Evolutionary conservation across 2,329 filamentous ascomycete genomes (phyloP).

Genomic region (Lasiodiplodia sp.): DNA sequence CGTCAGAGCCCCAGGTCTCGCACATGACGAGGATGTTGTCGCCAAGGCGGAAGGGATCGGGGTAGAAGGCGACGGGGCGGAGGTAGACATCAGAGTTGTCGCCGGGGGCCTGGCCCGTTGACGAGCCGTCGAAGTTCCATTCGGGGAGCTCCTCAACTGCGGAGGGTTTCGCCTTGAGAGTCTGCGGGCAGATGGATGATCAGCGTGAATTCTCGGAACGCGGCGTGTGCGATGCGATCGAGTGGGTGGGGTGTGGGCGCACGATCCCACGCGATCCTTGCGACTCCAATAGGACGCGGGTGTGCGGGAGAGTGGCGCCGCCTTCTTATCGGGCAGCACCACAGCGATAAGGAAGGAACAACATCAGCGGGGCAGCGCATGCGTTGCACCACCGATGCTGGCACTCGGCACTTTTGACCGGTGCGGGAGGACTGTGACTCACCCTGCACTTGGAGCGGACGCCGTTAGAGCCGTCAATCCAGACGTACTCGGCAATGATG

Average conservation of each 20-base stretch:
- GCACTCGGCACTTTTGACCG: slow-evolving; percentile 21
- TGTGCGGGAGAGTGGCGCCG: slow-evolving; percentile 31
- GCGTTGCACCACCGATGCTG: slow-evolving; percentile 29
- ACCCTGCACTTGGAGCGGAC: slow-evolving; percentile 96
- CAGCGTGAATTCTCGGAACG: slow-evolving; percentile 13
- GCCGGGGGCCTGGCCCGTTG: slow-evolving; percentile 88
- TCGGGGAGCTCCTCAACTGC: slow-evolving; percentile 73
- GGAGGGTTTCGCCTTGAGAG: slow-evolving; percentile 65
- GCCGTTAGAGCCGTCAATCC: slow-evolving; percentile 85
- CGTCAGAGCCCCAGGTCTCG: slow-evolving; percentile 94
- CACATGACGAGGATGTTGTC: slow-evolving; percentile 94
- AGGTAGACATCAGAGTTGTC: slow-evolving; percentile 99
- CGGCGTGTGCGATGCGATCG: slow-evolving; percentile 29
- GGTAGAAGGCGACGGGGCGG: slow-evolving; percentile 85
- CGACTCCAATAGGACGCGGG: slow-evolving; percentile 22
- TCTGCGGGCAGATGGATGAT: slow-evolving; percentile 55
- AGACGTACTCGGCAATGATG: slow-evolving; percentile 95
- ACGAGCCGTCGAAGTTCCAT: slow-evolving; percentile 89
- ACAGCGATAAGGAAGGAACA: slow-evolving; percentile 40
- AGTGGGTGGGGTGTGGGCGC: slow-evolving; percentile 28
- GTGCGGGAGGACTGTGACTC: slow-evolving; percentile 55
- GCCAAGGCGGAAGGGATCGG: slow-evolving; percentile 86
- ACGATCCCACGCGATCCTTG: slow-evolving; percentile 24
- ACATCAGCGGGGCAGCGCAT: not conserved
- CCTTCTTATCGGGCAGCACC: slow-evolving; percentile 39